Evolutionary conservation across 208 protist species (phyloP), one percentile per base, ranked within the genome.

Genomic region (Crithidia thermophila): DNA sequence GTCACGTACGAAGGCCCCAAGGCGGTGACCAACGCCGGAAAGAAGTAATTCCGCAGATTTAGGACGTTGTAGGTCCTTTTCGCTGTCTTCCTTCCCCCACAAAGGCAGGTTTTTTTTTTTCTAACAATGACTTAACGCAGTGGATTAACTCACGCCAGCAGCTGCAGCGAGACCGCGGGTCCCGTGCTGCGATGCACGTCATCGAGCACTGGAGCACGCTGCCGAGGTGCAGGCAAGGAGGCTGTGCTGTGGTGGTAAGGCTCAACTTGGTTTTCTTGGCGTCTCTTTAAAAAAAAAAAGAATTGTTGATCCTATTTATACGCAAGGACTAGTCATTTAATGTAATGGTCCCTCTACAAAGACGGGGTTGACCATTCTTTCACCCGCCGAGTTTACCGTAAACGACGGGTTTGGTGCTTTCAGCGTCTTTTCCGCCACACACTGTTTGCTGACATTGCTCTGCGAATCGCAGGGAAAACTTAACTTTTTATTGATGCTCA

Each of bases 1-100:
- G 36, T 55, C 43, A 63, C 55, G 25, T 53, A 45, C 28, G 47
- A 63, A 34, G 23, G 33, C 34, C 53, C 59, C 1, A 67, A 57
- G 45, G 31, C 60, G 2, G 3, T 30, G 33, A 46, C 20, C 5
- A 11, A 43, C 10, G 21, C 33, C 14, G 27, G 28, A 4, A 67
- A 49, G 34, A 49, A 56, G n/a, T 66, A 56, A 34, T 0, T n/a
- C n/a, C n/a, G 9, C 18, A 13, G 0, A 2, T 28, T 1, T 9
- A 14, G n/a, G 9, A 34, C 0, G 2, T 14, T 25, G 40, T 13
- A 8, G 55, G 10, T 23, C n/a, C 18, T n/a, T n/a, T n/a, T n/a
- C n/a, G n/a, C n/a, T n/a, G n/a, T n/a, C n/a, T n/a, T n/a, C n/a
- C n/a, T n/a, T n/a, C n/a, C n/a, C n/a, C n/a, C n/a, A n/a, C n/a